These are phyloP conservation scores for Cercophora samala DNA, from an alignment of 495 filamentous ascomycete species.

Conservation along the genomic window DNA sequence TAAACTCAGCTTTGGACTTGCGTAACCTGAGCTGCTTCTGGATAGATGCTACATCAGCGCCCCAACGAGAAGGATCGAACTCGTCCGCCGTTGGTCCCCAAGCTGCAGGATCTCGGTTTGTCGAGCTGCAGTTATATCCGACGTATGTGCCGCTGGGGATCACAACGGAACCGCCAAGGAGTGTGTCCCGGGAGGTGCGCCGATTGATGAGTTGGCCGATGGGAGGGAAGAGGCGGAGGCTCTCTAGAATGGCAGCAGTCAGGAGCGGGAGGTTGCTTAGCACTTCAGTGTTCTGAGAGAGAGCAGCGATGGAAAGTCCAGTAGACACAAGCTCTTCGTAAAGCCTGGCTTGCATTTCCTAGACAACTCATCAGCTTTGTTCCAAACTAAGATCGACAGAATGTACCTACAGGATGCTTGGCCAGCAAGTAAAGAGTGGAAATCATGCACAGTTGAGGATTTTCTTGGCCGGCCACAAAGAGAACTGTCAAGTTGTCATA, in stretches of 20 bases:
- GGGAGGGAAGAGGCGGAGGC: conserved; percentile 39
- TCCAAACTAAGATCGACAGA: not conserved
- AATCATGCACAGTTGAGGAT: conserved; percentile 36
- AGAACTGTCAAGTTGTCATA: conserved; percentile 35
- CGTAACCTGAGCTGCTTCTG: conserved; percentile 23
- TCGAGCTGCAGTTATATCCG: conserved; percentile 25
- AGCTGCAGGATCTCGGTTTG: conserved; percentile 15
- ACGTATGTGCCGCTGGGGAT: conserved; percentile 24
- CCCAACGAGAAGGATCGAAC: conserved; percentile 21
- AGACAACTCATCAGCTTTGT: not conserved
- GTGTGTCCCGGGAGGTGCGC: conserved; percentile 16
- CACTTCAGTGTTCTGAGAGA: not conserved
- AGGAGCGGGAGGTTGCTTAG: conserved; percentile 16
- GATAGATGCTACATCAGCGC: conserved; percentile 10
- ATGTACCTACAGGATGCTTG: conserved; percentile 23
- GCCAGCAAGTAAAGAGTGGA: conserved; percentile 37
- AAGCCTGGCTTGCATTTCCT: conserved; percentile 15
- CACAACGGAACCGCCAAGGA: conserved; percentile 28
- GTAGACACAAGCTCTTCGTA: conserved; percentile 10
- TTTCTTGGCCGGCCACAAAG: conserved; percentile 42
- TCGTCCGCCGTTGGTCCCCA: conserved; percentile 18
- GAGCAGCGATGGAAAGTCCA: not conserved
- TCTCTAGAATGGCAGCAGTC: conserved; percentile 27
- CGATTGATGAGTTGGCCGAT: conserved; percentile 39
- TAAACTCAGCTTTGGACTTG: conserved; percentile 27